Percentiles rank a stretch among this genome's conserved stretches.
Conservation (phyloP, 78 protist species). For the Creolimax fragrantissima region DNA sequence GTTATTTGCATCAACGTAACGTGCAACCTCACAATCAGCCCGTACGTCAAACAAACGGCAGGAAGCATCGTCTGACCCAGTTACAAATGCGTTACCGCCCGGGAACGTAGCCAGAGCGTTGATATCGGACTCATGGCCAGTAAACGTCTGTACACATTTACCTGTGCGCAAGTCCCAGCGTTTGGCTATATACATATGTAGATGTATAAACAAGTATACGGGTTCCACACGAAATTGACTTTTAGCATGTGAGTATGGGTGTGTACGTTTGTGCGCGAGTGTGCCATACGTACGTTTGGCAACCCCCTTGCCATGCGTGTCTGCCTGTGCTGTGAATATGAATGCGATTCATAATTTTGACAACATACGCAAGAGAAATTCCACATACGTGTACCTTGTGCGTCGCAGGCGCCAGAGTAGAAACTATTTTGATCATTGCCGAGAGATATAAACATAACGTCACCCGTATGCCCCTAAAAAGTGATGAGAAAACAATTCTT, state of each 20-base stretch:
- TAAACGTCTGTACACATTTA: slow-evolving; percentile 76
- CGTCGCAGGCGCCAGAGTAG: slow-evolving; percentile 15
- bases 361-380: too few relatives aligned
- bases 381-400: slow-evolving; percentile 8
- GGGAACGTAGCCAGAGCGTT: slow-evolving; percentile 75
- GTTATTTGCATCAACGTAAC: slow-evolving; percentile 67
- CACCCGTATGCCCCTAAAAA: slow-evolving; percentile 85
- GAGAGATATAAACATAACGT: slow-evolving; percentile 69
- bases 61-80: slow-evolving; percentile 92
- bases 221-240: too few relatives aligned
- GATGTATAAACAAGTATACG: too few relatives aligned
- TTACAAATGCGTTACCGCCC: slow-evolving; percentile 57
- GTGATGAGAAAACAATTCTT: too few relatives aligned
- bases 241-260: neutral
- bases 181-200: too few relatives aligned
- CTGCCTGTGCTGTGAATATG: too few relatives aligned
- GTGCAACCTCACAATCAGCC: slow-evolving; percentile 74
- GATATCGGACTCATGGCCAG: slow-evolving; percentile 90
- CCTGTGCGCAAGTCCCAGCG: slow-evolving; percentile 82
- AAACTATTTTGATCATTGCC: neutral
- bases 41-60: slow-evolving; percentile 91
- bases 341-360: too few relatives aligned
- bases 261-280: neutral
- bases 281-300: too few relatives aligned
- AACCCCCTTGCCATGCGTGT: too few relatives aligned